Percentiles rank a stretch among this genome's conserved stretches.
Conservation (phyloP, 805 yeast species). For the Suhomyces canberraensis region DNA sequence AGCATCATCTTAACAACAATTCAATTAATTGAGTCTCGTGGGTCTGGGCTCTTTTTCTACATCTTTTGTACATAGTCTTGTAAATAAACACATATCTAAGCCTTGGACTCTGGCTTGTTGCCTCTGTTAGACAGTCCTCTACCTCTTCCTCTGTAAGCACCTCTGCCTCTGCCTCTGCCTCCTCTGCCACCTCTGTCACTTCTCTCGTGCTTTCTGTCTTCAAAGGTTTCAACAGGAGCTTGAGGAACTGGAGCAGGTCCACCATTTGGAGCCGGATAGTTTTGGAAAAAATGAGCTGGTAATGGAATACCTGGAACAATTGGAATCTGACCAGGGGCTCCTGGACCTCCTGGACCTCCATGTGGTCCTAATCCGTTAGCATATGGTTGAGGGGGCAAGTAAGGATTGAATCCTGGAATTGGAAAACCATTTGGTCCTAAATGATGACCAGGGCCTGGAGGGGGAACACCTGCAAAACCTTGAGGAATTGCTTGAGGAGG, state of each 20-base stretch:
- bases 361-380: neutral
- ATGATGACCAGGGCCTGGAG: neutral
- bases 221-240: neutral
- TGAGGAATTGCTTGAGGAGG: conserved; percentile 6
- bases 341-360: conserved; percentile 1
- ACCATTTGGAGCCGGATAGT: neutral
- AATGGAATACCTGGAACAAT: conserved; percentile 37
- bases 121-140: conserved; percentile 8
- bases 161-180: conserved; percentile 16
- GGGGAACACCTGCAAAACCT: conserved; percentile 9
- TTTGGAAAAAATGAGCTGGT: conserved; percentile 28
- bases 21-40: too few relatives aligned
- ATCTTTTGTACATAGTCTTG: neutral
- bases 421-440: conserved; percentile 6
- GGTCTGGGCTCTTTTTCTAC: too few relatives aligned
- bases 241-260: conserved; percentile 9
- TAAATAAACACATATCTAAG: neutral
- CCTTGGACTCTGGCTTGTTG: neutral
- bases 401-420: neutral
- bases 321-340: conserved; percentile 16
- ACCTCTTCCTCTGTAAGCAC: conserved; percentile 6
- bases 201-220: neutral
- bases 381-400: neutral
- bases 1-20: too few relatives aligned
- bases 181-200: conserved; percentile 18